These are phyloP conservation scores for Stylonectria norvegica DNA, from an alignment of 2,329 filamentous ascomycete species.

Conservation along the genomic window DNA sequence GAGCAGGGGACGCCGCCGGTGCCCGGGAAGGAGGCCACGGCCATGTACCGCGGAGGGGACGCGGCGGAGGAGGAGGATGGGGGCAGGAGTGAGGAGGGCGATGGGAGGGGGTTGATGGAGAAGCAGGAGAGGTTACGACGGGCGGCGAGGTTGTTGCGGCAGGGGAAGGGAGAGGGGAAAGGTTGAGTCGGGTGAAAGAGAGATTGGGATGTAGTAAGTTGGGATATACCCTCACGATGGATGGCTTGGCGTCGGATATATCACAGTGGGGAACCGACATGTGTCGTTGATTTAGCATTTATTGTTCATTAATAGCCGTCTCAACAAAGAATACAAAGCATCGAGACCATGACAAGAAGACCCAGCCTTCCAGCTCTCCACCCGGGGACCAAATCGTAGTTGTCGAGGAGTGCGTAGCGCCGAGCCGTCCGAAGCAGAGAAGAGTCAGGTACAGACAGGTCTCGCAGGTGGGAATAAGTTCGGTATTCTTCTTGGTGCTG, in stretches of 20 bases:
- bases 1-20: slow-evolving; percentile 15
- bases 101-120: slow-evolving; percentile 30
- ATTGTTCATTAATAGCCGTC: slow-evolving; percentile 29
- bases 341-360: not conserved
- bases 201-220: not conserved
- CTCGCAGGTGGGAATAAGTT: not conserved
- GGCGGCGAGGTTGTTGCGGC: slow-evolving; percentile 38
- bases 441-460: too few relatives aligned
- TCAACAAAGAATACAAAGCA: slow-evolving; percentile 16
- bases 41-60: slow-evolving; percentile 34
- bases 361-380: not conserved
- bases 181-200: not conserved
- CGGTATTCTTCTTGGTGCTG: slow-evolving; percentile 3
- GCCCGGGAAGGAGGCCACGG: slow-evolving; percentile 25
- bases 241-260: not conserved
- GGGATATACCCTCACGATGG: not conserved
- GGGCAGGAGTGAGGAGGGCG: slow-evolving; percentile 21
- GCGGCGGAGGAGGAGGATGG: slow-evolving; percentile 10
- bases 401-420: too few relatives aligned
- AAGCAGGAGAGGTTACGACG: slow-evolving; percentile 39
- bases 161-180: slow-evolving; percentile 15
- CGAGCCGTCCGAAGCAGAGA: too few relatives aligned
- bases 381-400: not conserved
- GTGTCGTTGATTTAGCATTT: slow-evolving; percentile 30
- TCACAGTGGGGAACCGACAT: slow-evolving; percentile 11